Evolutionary conservation across 768 basidiomycete genomes (phyloP).

Genomic region (Fomitopsis pulvina): DNA sequence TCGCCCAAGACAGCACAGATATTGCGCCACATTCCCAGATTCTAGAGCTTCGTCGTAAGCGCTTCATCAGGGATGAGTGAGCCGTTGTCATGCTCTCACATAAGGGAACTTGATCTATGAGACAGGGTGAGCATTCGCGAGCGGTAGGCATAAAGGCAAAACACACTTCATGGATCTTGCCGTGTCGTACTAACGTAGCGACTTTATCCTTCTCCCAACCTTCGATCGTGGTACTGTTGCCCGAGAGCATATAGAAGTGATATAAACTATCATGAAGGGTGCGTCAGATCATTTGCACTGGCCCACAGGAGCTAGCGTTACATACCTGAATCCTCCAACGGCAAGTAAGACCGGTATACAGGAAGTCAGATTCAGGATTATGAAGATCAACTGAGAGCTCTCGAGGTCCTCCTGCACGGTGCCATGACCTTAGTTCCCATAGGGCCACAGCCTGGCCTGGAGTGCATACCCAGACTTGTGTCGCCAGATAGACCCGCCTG

Average conservation of each 20-base stretch:
- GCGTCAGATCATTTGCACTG: too few species aligned
- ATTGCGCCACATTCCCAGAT: conserved; percentile 72
- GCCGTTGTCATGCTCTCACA: too few species aligned
- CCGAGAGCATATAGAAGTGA: conserved; percentile 70
- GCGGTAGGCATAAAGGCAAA: neutral
- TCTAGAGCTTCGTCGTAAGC: conserved; percentile 47
- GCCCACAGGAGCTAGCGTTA: neutral
- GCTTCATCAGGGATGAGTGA: too few species aligned
- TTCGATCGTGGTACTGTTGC: conserved; percentile 94
- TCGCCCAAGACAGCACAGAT: conserved; percentile 70
- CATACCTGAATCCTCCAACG: conserved; percentile 88
- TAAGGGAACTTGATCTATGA: conserved; percentile 86
- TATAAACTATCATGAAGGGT: conserved; percentile 51
- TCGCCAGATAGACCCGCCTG: conserved; percentile 46
- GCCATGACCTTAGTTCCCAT: neutral
- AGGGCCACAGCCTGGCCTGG: neutral
- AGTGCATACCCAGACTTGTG: conserved; percentile 13
- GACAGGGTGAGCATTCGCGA: neutral
- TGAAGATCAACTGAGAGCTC: conserved; percentile 65
- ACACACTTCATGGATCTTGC: conserved; percentile 73
- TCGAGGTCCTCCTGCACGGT: conserved; percentile 60
- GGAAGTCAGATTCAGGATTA: conserved; percentile 81
- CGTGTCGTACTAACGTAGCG: conserved; percentile 74
- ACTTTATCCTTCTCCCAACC: conserved; percentile 97
- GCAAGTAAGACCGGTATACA: conserved; percentile 81